A percentile compares a stretch with the other conserved stretches of the same genome.
phyloP scores from a whole-genome alignment of 768 basidiomycete species.

The Gelatoporia subvermispora region DNA sequence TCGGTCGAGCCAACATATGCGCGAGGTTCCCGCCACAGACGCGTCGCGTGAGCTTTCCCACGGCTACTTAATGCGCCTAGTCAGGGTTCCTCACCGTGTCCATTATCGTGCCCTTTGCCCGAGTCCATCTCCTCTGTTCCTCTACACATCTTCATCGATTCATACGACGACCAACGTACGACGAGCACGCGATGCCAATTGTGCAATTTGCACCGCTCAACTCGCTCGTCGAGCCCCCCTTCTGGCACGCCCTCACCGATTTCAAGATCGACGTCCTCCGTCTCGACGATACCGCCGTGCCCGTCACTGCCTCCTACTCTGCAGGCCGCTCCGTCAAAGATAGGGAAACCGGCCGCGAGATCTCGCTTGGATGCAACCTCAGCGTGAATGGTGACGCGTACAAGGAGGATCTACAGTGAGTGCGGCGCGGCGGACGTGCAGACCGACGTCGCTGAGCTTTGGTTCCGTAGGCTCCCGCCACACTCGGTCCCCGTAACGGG shows the following conservation, averaged over 20 bases:
- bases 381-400: constrained; percentile 65
- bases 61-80: too few species aligned
- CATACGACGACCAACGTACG: neutral
- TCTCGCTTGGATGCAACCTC: constrained; percentile 67
- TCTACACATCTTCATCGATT: neutral
- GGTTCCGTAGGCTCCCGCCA: constrained; percentile 24
- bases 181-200: constrained; percentile 40
- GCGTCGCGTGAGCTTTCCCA: too few species aligned
- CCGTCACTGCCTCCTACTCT: constrained; percentile 64
- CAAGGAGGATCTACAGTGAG: constrained; percentile 42
- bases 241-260: constrained; percentile 88
- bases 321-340: constrained; percentile 71
- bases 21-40: too few species aligned
- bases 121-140: neutral
- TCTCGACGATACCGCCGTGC: constrained; percentile 67
- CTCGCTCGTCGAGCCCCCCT: constrained; percentile 82
- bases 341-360: constrained; percentile 67
- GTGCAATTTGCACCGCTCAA: constrained; percentile 89
- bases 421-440: neutral
- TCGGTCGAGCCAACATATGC: too few species aligned
- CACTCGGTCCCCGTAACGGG: constrained; percentile 56
- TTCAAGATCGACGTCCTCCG: constrained; percentile 90
- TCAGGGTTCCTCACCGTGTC: too few species aligned
- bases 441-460: neutral
- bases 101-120: too few species aligned